These are phyloP conservation scores for Ogataea corticis DNA, from an alignment of 805 yeast genomes.

Conservation along the genomic window DNA sequence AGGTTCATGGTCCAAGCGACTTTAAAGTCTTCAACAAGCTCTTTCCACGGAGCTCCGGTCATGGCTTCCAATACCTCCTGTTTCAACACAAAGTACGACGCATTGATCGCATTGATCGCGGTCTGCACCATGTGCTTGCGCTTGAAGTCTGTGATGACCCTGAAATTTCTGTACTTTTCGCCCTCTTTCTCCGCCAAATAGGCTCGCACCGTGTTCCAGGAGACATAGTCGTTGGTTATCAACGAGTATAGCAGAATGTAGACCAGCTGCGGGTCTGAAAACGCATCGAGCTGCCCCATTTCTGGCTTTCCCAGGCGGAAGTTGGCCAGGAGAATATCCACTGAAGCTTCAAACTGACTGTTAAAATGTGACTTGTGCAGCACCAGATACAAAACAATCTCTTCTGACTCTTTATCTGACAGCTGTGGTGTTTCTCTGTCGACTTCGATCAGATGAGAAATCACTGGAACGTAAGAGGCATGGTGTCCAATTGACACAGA, in stretches of 20 bases:
- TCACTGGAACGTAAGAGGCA: conserved; percentile 55
- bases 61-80: conserved; percentile 29
- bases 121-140: conserved; percentile 31
- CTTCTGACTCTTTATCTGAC: conserved; percentile 36
- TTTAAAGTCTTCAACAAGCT: conserved; percentile 26
- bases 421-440: conserved; percentile 26
- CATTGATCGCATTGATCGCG: conserved; percentile 36
- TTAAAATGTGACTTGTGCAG: conserved; percentile 48
- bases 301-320: conserved; percentile 6
- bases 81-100: conserved; percentile 42
- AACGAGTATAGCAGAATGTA: conserved; percentile 25
- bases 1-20: conserved; percentile 37
- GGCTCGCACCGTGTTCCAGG: conserved; percentile 34
- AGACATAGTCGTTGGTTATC: conserved; percentile 33
- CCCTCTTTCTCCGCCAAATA: conserved; percentile 10
- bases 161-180: conserved; percentile 6
- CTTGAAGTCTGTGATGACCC: conserved; percentile 46
- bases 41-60: conserved; percentile 33
- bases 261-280: conserved; percentile 7
- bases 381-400: conserved; percentile 42
- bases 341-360: conserved; percentile 34
- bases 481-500: conserved; percentile 48
- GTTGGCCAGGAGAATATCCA: conserved; percentile 25
- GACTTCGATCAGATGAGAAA: conserved; percentile 41
- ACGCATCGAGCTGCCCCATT: not conserved